Percentiles rank a stretch among this genome's conserved stretches.
These are phyloP conservation scores for Byssoonygena ceratinophila DNA, from an alignment of 2,329 filamentous ascomycete genomes.

Conservation along the genomic window DNA sequence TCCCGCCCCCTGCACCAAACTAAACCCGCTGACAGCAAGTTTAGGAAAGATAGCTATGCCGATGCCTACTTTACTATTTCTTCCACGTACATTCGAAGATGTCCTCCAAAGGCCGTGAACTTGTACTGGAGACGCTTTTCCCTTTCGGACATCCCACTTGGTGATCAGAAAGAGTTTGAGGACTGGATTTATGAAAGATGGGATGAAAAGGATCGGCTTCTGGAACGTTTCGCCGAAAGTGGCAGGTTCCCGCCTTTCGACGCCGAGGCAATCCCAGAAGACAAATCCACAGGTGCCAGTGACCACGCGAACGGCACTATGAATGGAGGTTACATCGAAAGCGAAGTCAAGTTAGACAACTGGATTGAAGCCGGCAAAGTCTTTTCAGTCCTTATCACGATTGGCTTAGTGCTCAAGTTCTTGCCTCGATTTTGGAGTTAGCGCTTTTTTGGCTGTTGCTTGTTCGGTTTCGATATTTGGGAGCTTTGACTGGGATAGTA, in stretches of 20 bases:
- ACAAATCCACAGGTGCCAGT: constrained; percentile 26
- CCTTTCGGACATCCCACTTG: constrained; percentile 67
- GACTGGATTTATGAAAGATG: constrained; percentile 75
- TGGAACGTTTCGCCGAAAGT: constrained; percentile 70
- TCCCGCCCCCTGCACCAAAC: neutral
- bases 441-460: neutral
- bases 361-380: constrained; percentile 29
- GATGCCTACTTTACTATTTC: constrained; percentile 80
- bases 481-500: neutral
- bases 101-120: constrained; percentile 87
- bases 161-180: constrained; percentile 65
- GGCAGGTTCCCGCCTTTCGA: constrained; percentile 65
- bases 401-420: constrained; percentile 17
- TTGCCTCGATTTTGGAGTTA: constrained; percentile 3
- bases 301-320: constrained; percentile 22
- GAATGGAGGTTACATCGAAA: constrained; percentile 24
- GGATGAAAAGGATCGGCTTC: constrained; percentile 81
- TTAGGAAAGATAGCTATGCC: constrained; percentile 67
- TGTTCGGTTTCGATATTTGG: neutral
- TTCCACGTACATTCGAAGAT: constrained; percentile 79
- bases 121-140: constrained; percentile 90
- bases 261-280: constrained; percentile 40
- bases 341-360: constrained; percentile 28
- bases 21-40: neutral
- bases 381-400: constrained; percentile 23